Evolutionary conservation across 2,329 filamentous ascomycete species (phyloP), one percentile per base, ranked within the genome.

Genomic region (Fusarium ramigenum): DNA sequence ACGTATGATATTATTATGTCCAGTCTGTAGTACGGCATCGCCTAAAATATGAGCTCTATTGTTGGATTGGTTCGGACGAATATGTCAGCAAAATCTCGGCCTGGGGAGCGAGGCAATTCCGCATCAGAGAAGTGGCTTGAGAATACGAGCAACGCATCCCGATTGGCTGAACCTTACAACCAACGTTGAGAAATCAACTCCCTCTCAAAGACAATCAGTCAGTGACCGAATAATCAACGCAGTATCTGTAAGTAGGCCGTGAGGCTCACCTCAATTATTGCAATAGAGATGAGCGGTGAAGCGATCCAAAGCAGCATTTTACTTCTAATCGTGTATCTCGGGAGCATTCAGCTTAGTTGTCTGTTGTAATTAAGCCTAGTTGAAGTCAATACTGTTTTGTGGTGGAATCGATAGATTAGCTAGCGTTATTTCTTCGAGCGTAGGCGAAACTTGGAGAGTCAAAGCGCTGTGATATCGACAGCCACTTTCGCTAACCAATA

Each of bases 1-100:
- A 23, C 23, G n/a, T 3, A 4, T 19, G 21, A 21, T n/a, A 11
- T 8, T 7, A 12, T 15, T 1, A 16, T 11, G 1, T 28, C 14
- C 2, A 18, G 36, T 4, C 7, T 25, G 4, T 28, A 15, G 10
- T 10, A 16, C 18, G 1, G 14, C 5, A 16, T 53, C 10, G 4
- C 3, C 2, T 6, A 9, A 14, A 23, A 19, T 56, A 56, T 21
- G 36, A 56, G 21, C 36, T 42, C 10, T 8, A 40, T 19, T 18
- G 10, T 42, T 3, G 11, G 15, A 32, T 56, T 56, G 52, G 52
- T 23, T 9, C 7, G 10, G 19, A 12, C 18, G 21, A 56, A 42
- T 30, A 6, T 23, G 25, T 30, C 52, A 30, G 21, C 19, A 42
- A 39, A 40, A 30, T 28, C 50, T n/a, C 14, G 12, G 32, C 49